Evolutionary conservation across 257 asterid species (phyloP), one percentile per base, ranked within the genome.

Genomic region (Solanum bukasovii): DNA sequence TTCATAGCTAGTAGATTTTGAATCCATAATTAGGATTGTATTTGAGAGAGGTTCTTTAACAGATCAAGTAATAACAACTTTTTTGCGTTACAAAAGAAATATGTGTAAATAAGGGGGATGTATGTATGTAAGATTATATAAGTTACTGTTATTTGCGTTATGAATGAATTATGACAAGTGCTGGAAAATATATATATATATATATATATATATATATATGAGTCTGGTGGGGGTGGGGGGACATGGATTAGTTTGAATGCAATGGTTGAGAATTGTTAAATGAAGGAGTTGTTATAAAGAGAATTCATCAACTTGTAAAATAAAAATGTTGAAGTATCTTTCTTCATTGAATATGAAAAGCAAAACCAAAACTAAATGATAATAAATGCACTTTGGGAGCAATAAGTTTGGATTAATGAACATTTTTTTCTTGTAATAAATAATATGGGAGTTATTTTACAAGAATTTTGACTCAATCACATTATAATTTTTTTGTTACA

Each of bases 11-110:
- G 88, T 89, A 7, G 86, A 29, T 49, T 92, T 88, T 86, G 93
- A 87, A 71, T 93, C 95, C 92, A 93, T 92, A 13, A 40, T 7
- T 37, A 10, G 37, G 40, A 81, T 46, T 81, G 70, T 79, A 40
- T n/a, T 33, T 42, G 35, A 79, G 34, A 44, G 14, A 8, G 38
- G 18, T 27, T 31, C 9, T 82, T 25, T 82, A 29, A 44, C 25
- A 79, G 9, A 42, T 40, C 46, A 79, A 44, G 85, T 44, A 27
- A 79, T 79, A 44, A 49, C 7, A 5, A 6, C 11, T 29, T 18
- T 9, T 82, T 20, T 29, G 44, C 86, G 86, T 82, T 82, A 82
- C 13, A 29, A 82, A 82, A 82, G 3, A 79, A 25, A 18, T 79
- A 16, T 79, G 23, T n/a, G 63, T 78, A 42, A 40, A 40, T 59